Conservation (phyloP, 2,329 filamentous ascomycete species). For the Pezicula radicicola region DNA sequence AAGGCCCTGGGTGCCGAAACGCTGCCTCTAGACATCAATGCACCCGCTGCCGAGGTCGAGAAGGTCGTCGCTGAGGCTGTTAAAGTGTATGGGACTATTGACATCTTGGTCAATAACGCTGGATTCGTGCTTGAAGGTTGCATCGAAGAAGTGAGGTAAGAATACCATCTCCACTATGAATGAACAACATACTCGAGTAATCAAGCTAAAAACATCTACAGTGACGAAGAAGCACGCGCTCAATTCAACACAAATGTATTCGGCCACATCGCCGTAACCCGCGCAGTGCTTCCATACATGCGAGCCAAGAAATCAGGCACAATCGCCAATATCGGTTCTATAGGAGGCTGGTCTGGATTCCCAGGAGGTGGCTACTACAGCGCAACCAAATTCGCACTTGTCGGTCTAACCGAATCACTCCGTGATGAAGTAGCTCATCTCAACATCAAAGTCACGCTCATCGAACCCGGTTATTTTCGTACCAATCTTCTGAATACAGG, state of each 20-base stretch:
- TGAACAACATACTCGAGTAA: conserved; percentile 14
- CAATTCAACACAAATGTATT: conserved; percentile 53
- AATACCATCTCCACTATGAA: conserved; percentile 18
- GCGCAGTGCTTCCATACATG: conserved; percentile 44
- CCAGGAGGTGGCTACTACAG: conserved; percentile 40
- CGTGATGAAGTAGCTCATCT: conserved; percentile 40
- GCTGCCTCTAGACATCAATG: conserved; percentile 38
- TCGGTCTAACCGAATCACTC: conserved; percentile 39
- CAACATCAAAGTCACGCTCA: conserved; percentile 38
- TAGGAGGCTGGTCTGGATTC: conserved; percentile 37
- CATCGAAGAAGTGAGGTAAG: conserved; percentile 40
- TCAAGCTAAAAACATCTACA: conserved; percentile 21
- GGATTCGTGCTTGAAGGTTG: conserved; percentile 39
- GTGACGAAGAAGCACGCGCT: conserved; percentile 35
- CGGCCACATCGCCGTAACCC: conserved; percentile 44
- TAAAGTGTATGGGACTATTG: conserved; percentile 36
- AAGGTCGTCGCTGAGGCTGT: conserved; percentile 33
- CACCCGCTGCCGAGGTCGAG: conserved; percentile 30
- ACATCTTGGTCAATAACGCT: conserved; percentile 45
- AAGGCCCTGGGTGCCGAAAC: conserved; percentile 31
- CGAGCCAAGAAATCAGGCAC: conserved; percentile 37
- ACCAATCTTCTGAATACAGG: conserved; percentile 39
- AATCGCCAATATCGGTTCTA: conserved; percentile 44
- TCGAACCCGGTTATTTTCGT: conserved; percentile 49
- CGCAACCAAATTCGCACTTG: conserved; percentile 42